A percentile compares a stretch with the other conserved stretches of the same genome.
Conservation (phyloP, 176 grass and related monocot species). For the Phragmites australis region DNA sequence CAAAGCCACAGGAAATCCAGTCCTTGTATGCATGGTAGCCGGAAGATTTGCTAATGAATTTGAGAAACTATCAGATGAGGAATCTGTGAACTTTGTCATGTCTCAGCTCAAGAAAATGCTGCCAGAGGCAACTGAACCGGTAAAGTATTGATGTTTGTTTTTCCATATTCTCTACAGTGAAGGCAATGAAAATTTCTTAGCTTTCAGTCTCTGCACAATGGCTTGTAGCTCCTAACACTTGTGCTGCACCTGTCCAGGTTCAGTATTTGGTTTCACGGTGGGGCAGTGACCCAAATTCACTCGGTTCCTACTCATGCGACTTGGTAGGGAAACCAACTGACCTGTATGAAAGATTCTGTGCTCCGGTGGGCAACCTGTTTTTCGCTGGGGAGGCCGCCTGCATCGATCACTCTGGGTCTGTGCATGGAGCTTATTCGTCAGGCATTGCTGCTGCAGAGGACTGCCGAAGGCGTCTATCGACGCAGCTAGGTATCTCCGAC, state of each 20-base stretch:
- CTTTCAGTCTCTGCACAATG: neutral
- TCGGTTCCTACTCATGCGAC: constrained; percentile 91
- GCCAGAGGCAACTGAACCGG: constrained; percentile 74
- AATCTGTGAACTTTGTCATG: constrained; percentile 81
- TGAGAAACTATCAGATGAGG: constrained; percentile 84
- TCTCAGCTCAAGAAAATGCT: constrained; percentile 80
- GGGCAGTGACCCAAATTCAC: constrained; percentile 82
- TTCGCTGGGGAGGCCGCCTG: constrained; percentile 96
- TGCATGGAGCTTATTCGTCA: constrained; percentile 92
- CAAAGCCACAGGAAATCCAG: constrained; percentile 85
- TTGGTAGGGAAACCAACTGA: constrained; percentile 90
- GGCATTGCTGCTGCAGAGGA: constrained; percentile 72
- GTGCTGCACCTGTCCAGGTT: constrained; percentile 45
- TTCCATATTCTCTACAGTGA: neutral
- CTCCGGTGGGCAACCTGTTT: constrained; percentile 85
- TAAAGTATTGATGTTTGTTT: constrained; percentile 23
- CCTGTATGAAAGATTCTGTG: constrained; percentile 91
- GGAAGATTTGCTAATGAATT: constrained; percentile 86
- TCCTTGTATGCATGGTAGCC: constrained; percentile 97
- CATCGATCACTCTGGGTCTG: constrained; percentile 85
- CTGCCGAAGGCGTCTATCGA: constrained; percentile 67
- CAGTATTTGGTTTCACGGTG: constrained; percentile 89
- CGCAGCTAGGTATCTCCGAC: constrained; percentile 65
- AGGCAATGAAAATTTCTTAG: neutral
- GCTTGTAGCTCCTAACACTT: neutral